Evolutionary conservation across 345 rosid species (phyloP).

Genomic region (Euclidium syriacum): DNA sequence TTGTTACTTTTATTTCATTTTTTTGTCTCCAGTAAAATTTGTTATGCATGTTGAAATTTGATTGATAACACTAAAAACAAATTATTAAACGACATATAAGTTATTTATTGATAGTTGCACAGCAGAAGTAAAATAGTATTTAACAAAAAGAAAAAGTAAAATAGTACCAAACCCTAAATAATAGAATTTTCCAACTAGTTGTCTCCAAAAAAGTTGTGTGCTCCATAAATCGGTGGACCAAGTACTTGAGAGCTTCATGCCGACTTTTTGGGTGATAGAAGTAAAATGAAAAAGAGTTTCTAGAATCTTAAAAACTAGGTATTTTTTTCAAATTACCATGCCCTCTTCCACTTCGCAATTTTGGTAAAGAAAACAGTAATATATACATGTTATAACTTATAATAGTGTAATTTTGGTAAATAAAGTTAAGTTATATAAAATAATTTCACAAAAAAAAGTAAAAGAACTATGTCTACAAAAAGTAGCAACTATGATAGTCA

Average conservation of each 20-base stretch:
- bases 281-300: not conserved
- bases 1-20: not conserved
- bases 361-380: not conserved
- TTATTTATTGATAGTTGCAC: constrained; percentile 5
- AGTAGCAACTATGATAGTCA: too few relatives aligned
- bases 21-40: too few relatives aligned
- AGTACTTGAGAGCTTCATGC: constrained; percentile 25
- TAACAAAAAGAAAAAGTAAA: too few relatives aligned
- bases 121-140: not conserved
- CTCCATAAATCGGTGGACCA: constrained; percentile 18
- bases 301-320: constrained; percentile 4
- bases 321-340: constrained; percentile 15
- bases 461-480: too few relatives aligned
- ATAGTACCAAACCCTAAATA: constrained; percentile 9
- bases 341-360: constrained; percentile 8
- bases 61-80: too few relatives aligned
- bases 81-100: too few relatives aligned
- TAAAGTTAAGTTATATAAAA: not conserved
- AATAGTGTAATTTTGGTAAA: not conserved
- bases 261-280: constrained; percentile 14
- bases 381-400: not conserved
- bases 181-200: not conserved
- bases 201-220: not conserved
- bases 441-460: too few relatives aligned
- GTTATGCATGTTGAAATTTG: too few relatives aligned